Conservation (phyloP, 1,284 basidiomycete genomes). For the Fomitopsis betulina region DNA sequence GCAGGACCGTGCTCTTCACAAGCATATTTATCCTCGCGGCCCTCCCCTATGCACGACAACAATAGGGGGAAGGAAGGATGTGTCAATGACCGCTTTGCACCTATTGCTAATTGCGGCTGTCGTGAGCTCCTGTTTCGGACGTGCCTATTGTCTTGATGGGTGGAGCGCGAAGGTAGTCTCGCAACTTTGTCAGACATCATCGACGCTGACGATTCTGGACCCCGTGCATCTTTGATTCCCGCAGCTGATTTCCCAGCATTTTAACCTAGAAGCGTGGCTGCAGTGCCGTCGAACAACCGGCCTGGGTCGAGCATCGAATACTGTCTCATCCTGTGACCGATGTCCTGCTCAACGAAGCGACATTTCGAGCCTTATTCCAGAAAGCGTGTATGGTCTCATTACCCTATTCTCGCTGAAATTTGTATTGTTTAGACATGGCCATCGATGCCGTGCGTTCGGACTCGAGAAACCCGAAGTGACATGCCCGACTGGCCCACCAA, state of each 20-base stretch:
- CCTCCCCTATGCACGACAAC: neutral
- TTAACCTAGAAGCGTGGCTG: neutral
- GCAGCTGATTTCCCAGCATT: neutral
- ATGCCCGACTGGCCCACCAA: neutral
- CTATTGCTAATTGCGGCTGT: neutral
- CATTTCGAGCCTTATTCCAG: neutral
- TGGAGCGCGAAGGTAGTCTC: neutral
- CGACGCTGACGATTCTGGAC: neutral
- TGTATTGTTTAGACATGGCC: neutral
- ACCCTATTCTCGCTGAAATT: neutral
- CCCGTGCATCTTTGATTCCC: neutral
- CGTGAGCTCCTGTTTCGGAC: neutral
- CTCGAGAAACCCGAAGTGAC: neutral
- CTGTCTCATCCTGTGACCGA: neutral
- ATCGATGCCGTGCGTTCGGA: neutral
- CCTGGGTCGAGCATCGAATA: neutral
- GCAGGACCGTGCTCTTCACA: neutral
- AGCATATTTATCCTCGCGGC: neutral
- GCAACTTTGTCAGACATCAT: neutral
- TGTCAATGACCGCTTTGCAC: neutral
- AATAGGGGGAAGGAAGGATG: neutral
- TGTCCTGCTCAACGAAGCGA: neutral
- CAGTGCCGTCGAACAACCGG: neutral
- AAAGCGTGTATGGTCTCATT: neutral
- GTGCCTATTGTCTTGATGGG: neutral